These are phyloP conservation scores for Canavalia ensiformis DNA, from an alignment of 306 rosid genomes.

Conservation along the genomic window DNA sequence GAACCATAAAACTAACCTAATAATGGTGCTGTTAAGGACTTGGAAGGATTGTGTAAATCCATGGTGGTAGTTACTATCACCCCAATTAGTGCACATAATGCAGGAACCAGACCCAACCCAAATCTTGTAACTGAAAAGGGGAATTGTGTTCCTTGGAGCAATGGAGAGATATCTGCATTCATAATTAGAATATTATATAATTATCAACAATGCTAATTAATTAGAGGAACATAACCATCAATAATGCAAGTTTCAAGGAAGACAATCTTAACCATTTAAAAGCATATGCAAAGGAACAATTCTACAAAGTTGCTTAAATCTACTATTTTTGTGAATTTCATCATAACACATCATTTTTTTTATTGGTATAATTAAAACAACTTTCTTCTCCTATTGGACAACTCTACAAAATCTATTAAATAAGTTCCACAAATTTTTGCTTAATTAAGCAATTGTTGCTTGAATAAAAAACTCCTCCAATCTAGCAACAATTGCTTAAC, in stretches of 20 bases:
- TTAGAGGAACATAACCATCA: not conserved
- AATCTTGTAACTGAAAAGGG: constrained; percentile 72
- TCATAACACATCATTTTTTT: no score
- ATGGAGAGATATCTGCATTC: constrained; percentile 62
- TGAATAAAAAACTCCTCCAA: no score
- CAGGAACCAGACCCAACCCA: constrained; percentile 88
- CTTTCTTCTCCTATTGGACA: no score
- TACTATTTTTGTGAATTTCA: no score
- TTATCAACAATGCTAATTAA: not conserved
- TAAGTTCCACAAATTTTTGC: no score
- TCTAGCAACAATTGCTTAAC: no score
- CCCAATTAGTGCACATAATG: constrained; percentile 70
- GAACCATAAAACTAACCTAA: constrained; percentile 55
- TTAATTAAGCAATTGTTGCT: no score
- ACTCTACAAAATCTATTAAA: no score
- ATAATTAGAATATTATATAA: constrained; percentile 27
- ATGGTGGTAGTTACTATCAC: constrained; percentile 71
- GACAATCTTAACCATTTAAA: not conserved
- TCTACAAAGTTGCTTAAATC: no score
- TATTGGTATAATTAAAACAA: no score
- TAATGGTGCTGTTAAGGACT: constrained; percentile 68
- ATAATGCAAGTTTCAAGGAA: not conserved
- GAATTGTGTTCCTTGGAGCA: constrained; percentile 32
- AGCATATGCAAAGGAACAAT: no score
- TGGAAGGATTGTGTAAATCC: constrained; percentile 71